Base-by-base conservation (phyloP, 768 basidiomycete genomes). In the Lactarius sanguifluus region DNA sequence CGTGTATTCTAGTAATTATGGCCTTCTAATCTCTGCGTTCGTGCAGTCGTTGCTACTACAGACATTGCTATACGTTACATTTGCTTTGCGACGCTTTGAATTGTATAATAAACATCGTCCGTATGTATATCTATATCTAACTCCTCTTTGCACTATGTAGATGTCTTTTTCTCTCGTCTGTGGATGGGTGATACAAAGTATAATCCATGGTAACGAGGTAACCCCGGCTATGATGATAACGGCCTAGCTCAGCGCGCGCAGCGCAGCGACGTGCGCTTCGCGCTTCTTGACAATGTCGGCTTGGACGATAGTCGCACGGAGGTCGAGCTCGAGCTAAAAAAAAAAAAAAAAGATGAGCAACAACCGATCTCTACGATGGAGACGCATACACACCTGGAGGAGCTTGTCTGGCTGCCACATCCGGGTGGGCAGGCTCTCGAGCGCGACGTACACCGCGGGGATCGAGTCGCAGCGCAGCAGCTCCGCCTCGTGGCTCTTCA, bases 321-420 rank as follows among this genome's bases (percentile, higher is more conserved):
- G 77, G 28, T 90, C 88, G 2, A 74, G 73, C 71, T 89, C 88
- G 50, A 82, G 72, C 87, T 89, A 32, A 32, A 7, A 32, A 7
- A 32, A 32, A 30, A 68, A 3, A 38, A 16, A 1, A 20, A 12
- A 5, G 57, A 12, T 38, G 32, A 50, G 45, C 12, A 36, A 18
- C 36, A 61, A 50, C 2, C 13, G 7, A n/a, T 34, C 5, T 8
- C 10, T 15, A 45, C 1, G 59, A 64, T 0, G 59, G 40, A 1
- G 10, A 10, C 23, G 20, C 2, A 62, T 23, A 77, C 85, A 30
- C 66, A 96, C 96, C 83, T 92, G 91, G 41, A 98, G 80, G 2
- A 99, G 79, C 74, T 88, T 91, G 74, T 96, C 95, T 0, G 93
- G 88, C 68, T 94, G 87, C 92, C 96, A 98, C 85, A 96, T 89